Evolutionary conservation across 2,329 filamentous ascomycete species (phyloP), one percentile per base, ranked within the genome.

Genomic region (Pyricularia grisea): DNA sequence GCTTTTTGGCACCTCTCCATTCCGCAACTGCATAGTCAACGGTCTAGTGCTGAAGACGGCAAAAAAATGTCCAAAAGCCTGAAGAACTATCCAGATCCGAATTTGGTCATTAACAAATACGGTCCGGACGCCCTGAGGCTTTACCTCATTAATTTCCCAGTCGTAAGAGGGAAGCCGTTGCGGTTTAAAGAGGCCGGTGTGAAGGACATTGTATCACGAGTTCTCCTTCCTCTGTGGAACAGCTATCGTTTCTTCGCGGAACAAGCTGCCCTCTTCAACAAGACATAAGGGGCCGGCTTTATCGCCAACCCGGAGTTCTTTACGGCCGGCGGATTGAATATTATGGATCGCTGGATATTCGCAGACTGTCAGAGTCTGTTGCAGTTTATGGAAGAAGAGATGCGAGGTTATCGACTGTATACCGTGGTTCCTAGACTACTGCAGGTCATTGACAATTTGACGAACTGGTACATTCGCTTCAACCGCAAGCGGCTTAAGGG

Each of bases 41-140:
- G 94, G 94, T 67, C 95, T 97, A 71, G 93, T 97, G 94, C 94
- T 0, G 93, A 97, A 77, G 92, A 97, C 75, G 94, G 94, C 69
- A 97, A 97, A 84, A 98, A 97, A 84, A 98, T 98, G 94, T 97
- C 93, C 6, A 97, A 97, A 81, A 88, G 94, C 68, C 84, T 97
- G 69, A 96, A 97, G 82, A 98, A 98, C 80, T 98, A 97, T 78
- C 94, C 94, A 0, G 93, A 97, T 75, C 94, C 94, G 14, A 83
- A 82, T 69, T 81, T 93, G 67, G 88, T 97, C 73, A 95, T 97
- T 85, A 82, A 91, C 69, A 91, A 91, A 75, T 97, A 97, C 77
- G 94, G 94, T 25, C 93, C 93, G 1, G 94, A 98, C 80, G 93
- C 94, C 31, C 87, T 98, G 66, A 90, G 94, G 69, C 84, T 98